A percentile compares a stretch with the other conserved stretches of the same genome.
These are phyloP conservation scores for Arthroderma sp. DNA, from an alignment of 2,329 filamentous ascomycete genomes.

Conservation along the genomic window DNA sequence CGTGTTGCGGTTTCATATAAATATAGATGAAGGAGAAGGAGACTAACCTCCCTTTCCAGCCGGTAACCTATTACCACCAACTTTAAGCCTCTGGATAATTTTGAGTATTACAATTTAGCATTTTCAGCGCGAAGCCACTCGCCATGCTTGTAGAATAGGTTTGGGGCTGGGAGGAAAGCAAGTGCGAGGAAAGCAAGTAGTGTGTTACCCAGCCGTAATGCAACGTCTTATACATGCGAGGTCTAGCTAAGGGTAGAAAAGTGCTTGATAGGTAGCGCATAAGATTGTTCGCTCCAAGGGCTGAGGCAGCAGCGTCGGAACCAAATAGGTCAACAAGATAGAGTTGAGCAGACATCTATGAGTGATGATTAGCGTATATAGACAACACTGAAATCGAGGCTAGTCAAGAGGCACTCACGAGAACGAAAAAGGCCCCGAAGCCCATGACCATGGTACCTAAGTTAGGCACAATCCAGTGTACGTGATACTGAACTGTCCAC, in stretches of 20 bases:
- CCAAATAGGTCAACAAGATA: constrained; percentile 42
- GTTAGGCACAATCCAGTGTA: constrained; percentile 47
- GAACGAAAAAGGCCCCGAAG: constrained; percentile 9
- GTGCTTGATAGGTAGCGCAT: constrained; percentile 38
- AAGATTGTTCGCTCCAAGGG: constrained; percentile 38
- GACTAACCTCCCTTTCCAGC: no score
- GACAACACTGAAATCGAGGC: not conserved
- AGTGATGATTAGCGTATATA: constrained; percentile 47
- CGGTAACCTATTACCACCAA: not conserved
- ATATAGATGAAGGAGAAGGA: no score
- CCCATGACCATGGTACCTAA: constrained; percentile 13
- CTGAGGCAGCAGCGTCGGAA: constrained; percentile 29
- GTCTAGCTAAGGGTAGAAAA: constrained; percentile 40
- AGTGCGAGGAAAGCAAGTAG: constrained; percentile 32
- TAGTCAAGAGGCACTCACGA: not conserved
- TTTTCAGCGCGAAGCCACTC: constrained; percentile 25
- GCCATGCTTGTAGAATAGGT: constrained; percentile 42
- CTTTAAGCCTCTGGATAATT: not conserved
- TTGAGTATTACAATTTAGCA: not conserved
- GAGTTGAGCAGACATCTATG: constrained; percentile 28
- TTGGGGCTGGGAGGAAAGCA: constrained; percentile 36
- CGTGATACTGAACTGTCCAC: constrained; percentile 42
- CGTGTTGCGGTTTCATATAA: no score
- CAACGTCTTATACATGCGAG: constrained; percentile 27
- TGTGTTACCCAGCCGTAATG: constrained; percentile 32